Evolutionary conservation across 2,329 filamentous ascomycete species (phyloP), one percentile per base, ranked within the genome.

Genomic region (Claviceps pazoutovae): DNA sequence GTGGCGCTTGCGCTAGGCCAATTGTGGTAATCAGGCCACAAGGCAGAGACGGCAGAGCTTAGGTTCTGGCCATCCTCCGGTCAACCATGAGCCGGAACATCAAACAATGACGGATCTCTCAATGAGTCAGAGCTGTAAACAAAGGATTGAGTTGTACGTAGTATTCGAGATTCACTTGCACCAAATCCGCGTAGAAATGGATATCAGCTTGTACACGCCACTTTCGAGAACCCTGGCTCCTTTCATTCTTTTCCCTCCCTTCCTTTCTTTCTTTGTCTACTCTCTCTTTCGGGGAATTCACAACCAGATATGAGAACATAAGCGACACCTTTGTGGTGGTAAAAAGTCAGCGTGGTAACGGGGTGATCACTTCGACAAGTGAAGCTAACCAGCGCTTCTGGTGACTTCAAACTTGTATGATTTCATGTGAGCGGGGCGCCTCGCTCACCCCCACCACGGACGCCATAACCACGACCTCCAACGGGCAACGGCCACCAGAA

Each of bases 1-100:
- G n/a, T 41, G 16, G 39, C 42, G 36, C 21, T 49, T 45, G 52
- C 53, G 50, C 55, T 54, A 56, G 61, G 56, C 63, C 61, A 57
- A 57, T 61, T 61, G 54, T 51, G 47, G 51, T 17, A 48, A 41
- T 60, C 57, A 66, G 63, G 64, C 64, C 60, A 59, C 58, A 64
- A 64, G 61, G 65, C 65, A 58, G 58, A 63, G 45, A 61, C 14
- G 11, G 23, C 17, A 21, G 23, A 30, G 43, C 42, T n/a, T 16
- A 41, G 38, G 16, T 19, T n/a, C 41, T 9, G 39, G 7, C 7
- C 16, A 19, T 23, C 14, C 21, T 11, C 21, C 23, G 13, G 13
- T n/a, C 21, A n/a, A 34, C 16, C 23, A 46, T 34, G 43, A 30
- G 26, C 43, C 34, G 16, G 23, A 17, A 46, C n/a, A 5, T 6